Evolutionary conservation across 306 rosid species (phyloP).

Genomic region (Spatholobus suberectus): DNA sequence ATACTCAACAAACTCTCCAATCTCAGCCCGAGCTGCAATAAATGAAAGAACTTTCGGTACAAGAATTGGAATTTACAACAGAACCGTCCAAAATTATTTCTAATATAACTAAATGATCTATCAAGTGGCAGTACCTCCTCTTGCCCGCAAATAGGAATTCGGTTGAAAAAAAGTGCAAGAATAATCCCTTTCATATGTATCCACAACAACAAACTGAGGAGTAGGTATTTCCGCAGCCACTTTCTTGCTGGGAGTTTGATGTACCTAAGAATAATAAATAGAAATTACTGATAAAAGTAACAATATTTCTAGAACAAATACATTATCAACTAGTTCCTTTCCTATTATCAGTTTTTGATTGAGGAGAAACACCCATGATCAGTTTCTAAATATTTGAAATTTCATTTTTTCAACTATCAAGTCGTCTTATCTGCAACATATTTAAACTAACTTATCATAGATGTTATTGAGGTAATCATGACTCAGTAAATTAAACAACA

Average conservation of each 20-base stretch:
- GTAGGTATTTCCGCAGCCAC: slow-evolving; percentile 82
- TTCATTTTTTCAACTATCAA: slow-evolving; percentile 35
- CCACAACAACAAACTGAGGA: slow-evolving; percentile 87
- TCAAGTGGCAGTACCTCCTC: slow-evolving; percentile 73
- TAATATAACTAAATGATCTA: slow-evolving; percentile 21
- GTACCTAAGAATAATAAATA: slow-evolving; percentile 52
- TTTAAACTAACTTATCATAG: background rate
- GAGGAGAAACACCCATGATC: background rate
- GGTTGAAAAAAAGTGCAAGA: slow-evolving; percentile 85
- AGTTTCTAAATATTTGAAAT: slow-evolving; percentile 24
- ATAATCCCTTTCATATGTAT: slow-evolving; percentile 93
- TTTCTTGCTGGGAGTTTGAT: slow-evolving; percentile 64
- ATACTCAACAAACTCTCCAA: slow-evolving; percentile 97
- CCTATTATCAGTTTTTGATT: background rate
- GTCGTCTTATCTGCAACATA: background rate
- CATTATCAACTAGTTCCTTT: slow-evolving; percentile 21
- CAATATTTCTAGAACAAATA: background rate
- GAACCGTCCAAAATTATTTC: slow-evolving; percentile 31
- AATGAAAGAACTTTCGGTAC: slow-evolving; percentile 33
- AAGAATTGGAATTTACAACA: slow-evolving; percentile 20
- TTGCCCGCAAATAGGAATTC: slow-evolving; percentile 85
- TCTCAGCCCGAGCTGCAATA: slow-evolving; percentile 85
- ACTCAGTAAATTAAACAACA: slow-evolving; percentile 4
- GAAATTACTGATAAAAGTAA: slow-evolving; percentile 12
- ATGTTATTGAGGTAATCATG: slow-evolving; percentile 10